A percentile compares a stretch with the other conserved stretches of the same genome.
phyloP scores from a whole-genome alignment of 257 asterid genomes.

The Ajuga chamaepitys region DNA sequence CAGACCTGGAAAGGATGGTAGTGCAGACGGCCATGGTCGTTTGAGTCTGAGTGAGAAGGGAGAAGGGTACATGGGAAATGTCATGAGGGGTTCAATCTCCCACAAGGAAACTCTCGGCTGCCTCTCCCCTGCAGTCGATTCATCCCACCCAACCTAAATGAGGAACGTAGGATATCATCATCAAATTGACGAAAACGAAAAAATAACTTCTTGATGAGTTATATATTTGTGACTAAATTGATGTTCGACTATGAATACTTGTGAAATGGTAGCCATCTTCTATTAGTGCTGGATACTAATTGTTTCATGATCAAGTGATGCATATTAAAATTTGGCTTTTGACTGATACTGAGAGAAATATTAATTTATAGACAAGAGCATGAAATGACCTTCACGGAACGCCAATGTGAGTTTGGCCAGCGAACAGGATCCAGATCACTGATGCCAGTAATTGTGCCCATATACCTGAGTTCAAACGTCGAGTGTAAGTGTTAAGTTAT shows the following conservation, averaged over 20 bases:
- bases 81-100: constrained; percentile 89
- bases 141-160: constrained; percentile 97
- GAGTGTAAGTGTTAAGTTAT: too few relatives aligned
- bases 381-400: constrained; percentile 69
- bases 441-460: constrained; percentile 87
- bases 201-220: background rate
- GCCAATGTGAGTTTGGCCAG: constrained; percentile 89
- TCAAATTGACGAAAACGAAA: background rate
- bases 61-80: constrained; percentile 86
- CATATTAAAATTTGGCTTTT: background rate
- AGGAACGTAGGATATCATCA: background rate
- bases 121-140: constrained; percentile 94
- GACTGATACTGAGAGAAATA: background rate
- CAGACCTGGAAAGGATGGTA: constrained; percentile 71
- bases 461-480: constrained; percentile 46
- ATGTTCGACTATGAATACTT: background rate
- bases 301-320: background rate
- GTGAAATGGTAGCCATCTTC: background rate
- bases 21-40: constrained; percentile 87
- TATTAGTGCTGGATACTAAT: background rate
- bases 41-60: constrained; percentile 84
- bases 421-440: constrained; percentile 77
- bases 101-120: constrained; percentile 91
- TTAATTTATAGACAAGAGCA: background rate
- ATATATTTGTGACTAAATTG: background rate